Evolutionary conservation across 2,329 filamentous ascomycete species (phyloP), one percentile per base, ranked within the genome.

Genomic region (Madurella mycetomatis): DNA sequence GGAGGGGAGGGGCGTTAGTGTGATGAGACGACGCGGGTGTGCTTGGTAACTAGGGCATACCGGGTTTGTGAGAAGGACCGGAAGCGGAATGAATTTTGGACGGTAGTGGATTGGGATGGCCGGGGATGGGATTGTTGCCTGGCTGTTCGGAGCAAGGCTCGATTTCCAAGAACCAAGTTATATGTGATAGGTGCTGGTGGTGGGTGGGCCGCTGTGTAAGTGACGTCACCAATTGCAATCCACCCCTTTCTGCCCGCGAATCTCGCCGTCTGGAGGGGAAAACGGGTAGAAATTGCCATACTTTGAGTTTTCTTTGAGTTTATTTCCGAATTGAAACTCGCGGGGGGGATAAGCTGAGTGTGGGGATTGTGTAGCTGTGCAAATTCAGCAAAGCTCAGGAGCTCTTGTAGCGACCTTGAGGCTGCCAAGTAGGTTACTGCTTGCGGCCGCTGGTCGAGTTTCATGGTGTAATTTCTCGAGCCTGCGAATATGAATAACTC

Each of bases 221-320:
- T 54, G 52, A 54, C 52, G 52, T 54, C 52, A 54, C 52, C 4
- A 17, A 34, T 32, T 13, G 17, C 42, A 9, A 5, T 32, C 34
- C 31, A 3, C 4, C 34, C 32, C 12, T n/a, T 37, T 8, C 30
- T 25, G n/a, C 19, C 13, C n/a, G 18, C 34, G 2, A 50, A 2
- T 40, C 47, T 54, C 2, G 37, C 9, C n/a, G 47, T 32, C 18
- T 50, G 47, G 31, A 17, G n/a, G 0, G 42, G 37, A 25, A 13
- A 49, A 25, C 44, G 3, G 1, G 11, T 15, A 0, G 34, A 16
- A 9, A 46, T 16, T 41, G 47, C 46, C 51, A 54, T 54, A 37
- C 9, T 11, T 34, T 37, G 13, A 37, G 34, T 37, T n/a, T n/a
- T n/a, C n/a, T n/a, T 37, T 4, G 34, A 15, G 13, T 37, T 4